Base-by-base conservation (phyloP, 805 yeast genomes). In the Teunomyces funiuensis region DNA sequence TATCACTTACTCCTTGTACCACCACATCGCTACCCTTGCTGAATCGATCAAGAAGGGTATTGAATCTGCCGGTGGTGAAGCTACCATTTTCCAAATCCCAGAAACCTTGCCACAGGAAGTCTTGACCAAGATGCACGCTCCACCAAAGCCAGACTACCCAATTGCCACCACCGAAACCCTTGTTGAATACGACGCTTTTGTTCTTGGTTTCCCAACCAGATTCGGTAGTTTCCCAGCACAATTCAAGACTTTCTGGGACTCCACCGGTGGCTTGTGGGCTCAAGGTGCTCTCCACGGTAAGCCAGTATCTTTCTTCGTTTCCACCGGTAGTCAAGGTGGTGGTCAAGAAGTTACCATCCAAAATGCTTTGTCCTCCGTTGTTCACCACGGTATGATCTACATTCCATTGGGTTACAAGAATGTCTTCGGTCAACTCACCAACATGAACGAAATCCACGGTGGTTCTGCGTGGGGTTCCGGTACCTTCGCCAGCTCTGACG, bases 401-500 rank as follows among this genome's bases (percentile, higher is more conserved):
- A 80, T 88, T 44, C 96, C 96, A 47, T 74, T 87, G 53, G 96
- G 96, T 58, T 78, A 77, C 68, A 80, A 74, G 40, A 63, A 73
- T 27, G 74, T 71, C 29, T 79, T 80, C 58, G 74, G 77, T 37
- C 75, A 76, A 44, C 61, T 81, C 53, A 52, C 77, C 49, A 74
- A 74, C 61, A 57, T 83, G 43, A 74, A 71, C 15, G 90, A 83
- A 67, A 73, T 76, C 42, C 90, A 83, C 58, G 95, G 95, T 55
- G 83, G 85, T 54, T 79, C 90, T 41, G 78, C 95, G 40, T 88
- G 88, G 85, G 95, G 95, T 65, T 88, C 95, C 33, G 93, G 91
- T 58, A 70, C 86, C 43, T 73, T 76, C 51, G 88, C 95, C 26
- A 91, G 84, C 50, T 68, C 79, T 17, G 88, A 83, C 57, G 95